Evolutionary conservation across 768 basidiomycete species (phyloP), one percentile per base, ranked within the genome.

Genomic region (Pleurotus salmoneostramineus): DNA sequence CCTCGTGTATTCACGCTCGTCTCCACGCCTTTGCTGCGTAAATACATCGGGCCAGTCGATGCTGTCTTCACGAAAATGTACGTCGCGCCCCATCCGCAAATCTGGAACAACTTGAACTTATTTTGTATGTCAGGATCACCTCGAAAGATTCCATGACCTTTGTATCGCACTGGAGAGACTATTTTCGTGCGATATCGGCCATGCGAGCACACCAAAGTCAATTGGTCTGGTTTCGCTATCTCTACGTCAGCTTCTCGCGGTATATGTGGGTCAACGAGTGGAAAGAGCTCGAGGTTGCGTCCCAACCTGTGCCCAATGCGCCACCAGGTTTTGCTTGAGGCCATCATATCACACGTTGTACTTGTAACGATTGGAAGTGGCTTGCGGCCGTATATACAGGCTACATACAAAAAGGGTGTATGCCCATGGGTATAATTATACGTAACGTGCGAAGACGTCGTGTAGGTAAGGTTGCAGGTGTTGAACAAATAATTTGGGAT

Each of bases 261-360:
- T 93, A 95, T 66, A 89, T 96, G 91, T 96, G 95, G 94, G 83
- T 91, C 31, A 95, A 95, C 61, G 87, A 91, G 61, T 92, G 91
- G 83, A 75, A 77, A 2, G 81, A 85, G 67, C 64, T 90, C 27
- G 63, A 56, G 42, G 6, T 17, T 21, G 17, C 21, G 43, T 17
- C 27, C 40, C 52, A 12, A 4, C 52, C 5, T 14, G n/a, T 21
- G 10, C 6, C 44, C 12, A 45, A 45, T 17, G 44, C 14, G 21
- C 21, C 21, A 27, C 21, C 21, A 27, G 21, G n/a, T 40, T 8
- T 40, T 40, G 8, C n/a, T 10, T 40, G n/a, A 10, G 37, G n/a
- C 2, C 37, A 40, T 1, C n/a, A 40, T 40, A 10, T n/a, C n/a
- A 40, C 37, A 10, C 37, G 37, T 40, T n/a, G 10, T 40, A 40